Percentiles rank a stretch among this genome's conserved stretches.
These are phyloP conservation scores for grape (Vitis vinifera) DNA, from an alignment of 164 flowering plant species.

Conservation along the genomic window ASM3070453v1 NC_081805.1:4094001-4094500, in stretches of 20 bases:
- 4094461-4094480: background rate
- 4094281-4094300: too few species aligned
- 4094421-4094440: background rate
- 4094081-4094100: background rate
- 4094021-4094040: conserved; percentile 81
- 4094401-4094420: background rate
- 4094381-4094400: background rate
- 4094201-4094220: too few species aligned
- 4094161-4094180: too few species aligned
- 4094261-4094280: too few species aligned
- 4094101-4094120: background rate
- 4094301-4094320: too few species aligned
- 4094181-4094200: too few species aligned
- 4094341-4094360: background rate
- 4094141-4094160: too few species aligned
- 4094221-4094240: too few species aligned
- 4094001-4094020: conserved; percentile 59
- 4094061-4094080: background rate
- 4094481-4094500: background rate
- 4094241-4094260: too few species aligned
- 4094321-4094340: background rate
- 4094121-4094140: too few species aligned
- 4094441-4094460: too few species aligned
- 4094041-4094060: conserved; percentile 49
- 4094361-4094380: background rate